These are phyloP conservation scores for Penicillium brasilianum DNA, from an alignment of 2,329 filamentous ascomycete species.

Conservation along the genomic window DNA sequence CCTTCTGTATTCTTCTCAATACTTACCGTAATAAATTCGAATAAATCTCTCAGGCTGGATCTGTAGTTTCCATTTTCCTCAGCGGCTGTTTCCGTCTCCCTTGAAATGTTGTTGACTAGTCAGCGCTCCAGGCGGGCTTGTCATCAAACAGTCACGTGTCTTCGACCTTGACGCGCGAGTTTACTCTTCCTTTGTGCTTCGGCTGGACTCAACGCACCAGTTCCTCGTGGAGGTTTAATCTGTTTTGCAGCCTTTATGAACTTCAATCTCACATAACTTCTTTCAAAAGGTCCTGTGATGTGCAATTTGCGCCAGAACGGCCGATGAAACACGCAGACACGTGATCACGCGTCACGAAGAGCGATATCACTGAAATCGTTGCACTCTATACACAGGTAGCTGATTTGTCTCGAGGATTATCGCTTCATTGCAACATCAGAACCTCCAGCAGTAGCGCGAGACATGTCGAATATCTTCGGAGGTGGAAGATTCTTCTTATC, in stretches of 20 bases:
- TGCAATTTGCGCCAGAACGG: not conserved
- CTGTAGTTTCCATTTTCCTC: not conserved
- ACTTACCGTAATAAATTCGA: not conserved
- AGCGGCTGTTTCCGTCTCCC: not conserved
- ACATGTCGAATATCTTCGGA: conserved; percentile 51
- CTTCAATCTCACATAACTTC: not conserved
- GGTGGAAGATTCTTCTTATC: conserved; percentile 64
- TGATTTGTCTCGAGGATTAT: not conserved
- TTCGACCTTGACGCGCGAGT: not conserved
- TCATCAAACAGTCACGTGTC: conserved; percentile 10
- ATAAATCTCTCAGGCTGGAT: not conserved
- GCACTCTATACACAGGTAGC: not conserved
- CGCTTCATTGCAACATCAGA: not conserved
- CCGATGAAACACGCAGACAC: conserved; percentile 24
- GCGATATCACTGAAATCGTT: not conserved
- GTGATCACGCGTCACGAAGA: conserved; percentile 34
- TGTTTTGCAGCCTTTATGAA: not conserved
- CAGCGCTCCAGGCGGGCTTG: conserved; percentile 5
- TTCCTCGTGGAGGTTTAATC: not conserved
- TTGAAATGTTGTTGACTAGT: conserved; percentile 13
- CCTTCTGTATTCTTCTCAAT: not conserved
- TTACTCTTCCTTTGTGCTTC: not conserved
- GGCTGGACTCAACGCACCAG: not conserved
- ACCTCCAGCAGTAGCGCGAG: not conserved
- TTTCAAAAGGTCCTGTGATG: not conserved